Base-by-base conservation (phyloP, 2,329 filamentous ascomycete species). In the Cercospora brassicicola region DNA sequence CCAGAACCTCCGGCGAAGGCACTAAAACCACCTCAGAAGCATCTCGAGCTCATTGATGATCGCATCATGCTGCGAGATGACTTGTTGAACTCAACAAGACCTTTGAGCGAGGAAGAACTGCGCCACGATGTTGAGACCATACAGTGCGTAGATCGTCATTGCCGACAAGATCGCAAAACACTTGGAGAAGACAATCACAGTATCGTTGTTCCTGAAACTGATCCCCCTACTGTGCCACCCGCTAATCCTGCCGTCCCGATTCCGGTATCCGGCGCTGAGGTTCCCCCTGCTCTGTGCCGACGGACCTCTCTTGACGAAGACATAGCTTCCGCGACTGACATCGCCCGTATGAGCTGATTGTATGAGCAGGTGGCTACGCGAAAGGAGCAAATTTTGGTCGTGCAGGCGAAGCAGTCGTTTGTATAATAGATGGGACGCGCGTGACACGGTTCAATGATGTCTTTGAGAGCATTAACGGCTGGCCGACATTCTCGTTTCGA, bases 71-170 rank as follows among this genome's bases (percentile, higher is more conserved):
- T 67, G 3, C 60, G 65, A 15, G 65, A 67, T 42, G 61, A 64
- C 6, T 13, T 36, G 8, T 56, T 7, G 0, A 67, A 67, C 20
- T 39, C 53, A 28, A 51, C 61, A n/a, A 18, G 65, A 7, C 51
- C 39, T 20, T 56, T 67, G 18, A 64, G 61, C 7, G 45, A 51
- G 8, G 65, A 67, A n/a, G 65, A 64, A 53, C 39, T 57, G 2
- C 18, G 15, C 18, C 48, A 33, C 9, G 33, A 67, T 18, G 18
- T 67, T 6, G 45, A 64, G 36, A 42, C 64, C 11, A 23, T 59
- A 7, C 33, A 56, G 6, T 67, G 65, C 20, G 42, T 15, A 13
- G 65, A 67, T 53, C 60, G 65, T 3, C 13, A 64, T 45, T 66
- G 64, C 26, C 36, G 56, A 5, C 10, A 59, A 62, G 64, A 62